These are phyloP conservation scores for Pistacia atlantica DNA, from an alignment of 345 rosid genomes.

Conservation along the genomic window DNA sequence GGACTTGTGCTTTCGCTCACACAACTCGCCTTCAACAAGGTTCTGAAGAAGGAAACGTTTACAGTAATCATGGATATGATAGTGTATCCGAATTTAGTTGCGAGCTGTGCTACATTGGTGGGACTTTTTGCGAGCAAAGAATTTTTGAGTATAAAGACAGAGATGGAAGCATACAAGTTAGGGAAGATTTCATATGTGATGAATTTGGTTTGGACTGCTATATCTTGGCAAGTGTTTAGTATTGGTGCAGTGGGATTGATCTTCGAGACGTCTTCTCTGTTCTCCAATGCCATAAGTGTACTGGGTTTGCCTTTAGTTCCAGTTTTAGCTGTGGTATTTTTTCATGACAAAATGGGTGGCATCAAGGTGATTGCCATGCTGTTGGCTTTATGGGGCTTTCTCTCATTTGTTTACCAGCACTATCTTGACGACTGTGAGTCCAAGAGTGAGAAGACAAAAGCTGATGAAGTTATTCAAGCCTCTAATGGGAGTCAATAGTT, in stretches of 20 bases:
- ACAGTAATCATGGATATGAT: slow-evolving; percentile 35
- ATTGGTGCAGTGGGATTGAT: slow-evolving; percentile 58
- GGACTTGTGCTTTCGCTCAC: slow-evolving; percentile 45
- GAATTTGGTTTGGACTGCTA: slow-evolving; percentile 41
- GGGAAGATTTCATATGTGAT: slow-evolving; percentile 49
- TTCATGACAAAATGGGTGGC: slow-evolving; percentile 65
- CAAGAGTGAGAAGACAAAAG: not conserved
- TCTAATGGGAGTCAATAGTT: not conserved
- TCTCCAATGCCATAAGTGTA: slow-evolving; percentile 57
- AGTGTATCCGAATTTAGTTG: slow-evolving; percentile 20
- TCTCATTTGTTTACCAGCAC: slow-evolving; percentile 45
- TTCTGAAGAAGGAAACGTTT: slow-evolving; percentile 30
- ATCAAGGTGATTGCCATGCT: slow-evolving; percentile 62
- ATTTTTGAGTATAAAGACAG: slow-evolving; percentile 41
- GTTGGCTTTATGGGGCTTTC: slow-evolving; percentile 69
- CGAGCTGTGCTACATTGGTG: slow-evolving; percentile 31
- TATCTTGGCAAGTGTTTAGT: slow-evolving; percentile 40
- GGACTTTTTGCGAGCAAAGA: slow-evolving; percentile 65
- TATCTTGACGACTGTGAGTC: slow-evolving; percentile 28
- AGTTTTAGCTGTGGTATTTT: slow-evolving; percentile 55
- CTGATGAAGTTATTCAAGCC: not conserved
- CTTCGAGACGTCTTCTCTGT: slow-evolving; percentile 59
- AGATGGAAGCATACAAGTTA: slow-evolving; percentile 47
- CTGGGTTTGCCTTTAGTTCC: slow-evolving; percentile 68
- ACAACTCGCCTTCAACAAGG: slow-evolving; percentile 43